Conservation (phyloP, 1,284 basidiomycete genomes). For the Ustilago curta region DNA sequence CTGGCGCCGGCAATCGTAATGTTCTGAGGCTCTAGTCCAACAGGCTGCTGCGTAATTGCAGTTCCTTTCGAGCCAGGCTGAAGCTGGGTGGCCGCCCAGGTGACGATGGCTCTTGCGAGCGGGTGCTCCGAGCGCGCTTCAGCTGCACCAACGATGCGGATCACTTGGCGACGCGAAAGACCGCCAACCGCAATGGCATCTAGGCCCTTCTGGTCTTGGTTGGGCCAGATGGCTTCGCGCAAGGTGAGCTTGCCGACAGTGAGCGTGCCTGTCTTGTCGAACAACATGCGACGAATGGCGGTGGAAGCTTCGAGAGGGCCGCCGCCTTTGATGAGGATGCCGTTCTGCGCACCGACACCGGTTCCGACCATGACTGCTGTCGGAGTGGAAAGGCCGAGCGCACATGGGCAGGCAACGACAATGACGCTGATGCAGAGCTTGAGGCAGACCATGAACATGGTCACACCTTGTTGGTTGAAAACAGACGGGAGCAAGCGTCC, state of each 20-base stretch:
- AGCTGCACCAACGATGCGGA: constrained; percentile 80
- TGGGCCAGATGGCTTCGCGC: constrained; percentile 81
- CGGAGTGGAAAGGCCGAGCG: constrained; percentile 93
- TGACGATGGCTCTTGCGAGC: constrained; percentile 88
- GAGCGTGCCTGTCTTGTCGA: constrained; percentile 98
- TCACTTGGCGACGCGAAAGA: constrained; percentile 50
- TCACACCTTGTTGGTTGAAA: constrained; percentile 85
- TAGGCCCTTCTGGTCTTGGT: constrained; percentile 65
- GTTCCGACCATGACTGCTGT: constrained; percentile 99
- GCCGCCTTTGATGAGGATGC: constrained; percentile 98
- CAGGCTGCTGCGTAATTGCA: not conserved
- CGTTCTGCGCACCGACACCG: constrained; percentile 94
- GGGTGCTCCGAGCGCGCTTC: constrained; percentile 96
- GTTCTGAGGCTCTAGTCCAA: constrained; percentile 5
- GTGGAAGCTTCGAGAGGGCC: constrained; percentile 91
- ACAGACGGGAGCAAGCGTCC: constrained; percentile 78
- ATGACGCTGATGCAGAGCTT: constrained; percentile 98
- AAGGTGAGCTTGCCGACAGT: constrained; percentile 87
- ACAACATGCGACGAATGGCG: constrained; percentile 81
- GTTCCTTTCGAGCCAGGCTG: constrained; percentile 2
- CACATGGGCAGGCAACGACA: constrained; percentile 98
- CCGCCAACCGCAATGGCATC: constrained; percentile 33
- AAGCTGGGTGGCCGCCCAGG: constrained; percentile 77
- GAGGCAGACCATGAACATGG: constrained; percentile 89
- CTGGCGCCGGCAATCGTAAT: constrained; percentile 70